Percentiles rank a stretch among this genome's conserved stretches.
phyloP scores from a whole-genome alignment of 129 eudicot species.

The Artemisia tridentata region DNA sequence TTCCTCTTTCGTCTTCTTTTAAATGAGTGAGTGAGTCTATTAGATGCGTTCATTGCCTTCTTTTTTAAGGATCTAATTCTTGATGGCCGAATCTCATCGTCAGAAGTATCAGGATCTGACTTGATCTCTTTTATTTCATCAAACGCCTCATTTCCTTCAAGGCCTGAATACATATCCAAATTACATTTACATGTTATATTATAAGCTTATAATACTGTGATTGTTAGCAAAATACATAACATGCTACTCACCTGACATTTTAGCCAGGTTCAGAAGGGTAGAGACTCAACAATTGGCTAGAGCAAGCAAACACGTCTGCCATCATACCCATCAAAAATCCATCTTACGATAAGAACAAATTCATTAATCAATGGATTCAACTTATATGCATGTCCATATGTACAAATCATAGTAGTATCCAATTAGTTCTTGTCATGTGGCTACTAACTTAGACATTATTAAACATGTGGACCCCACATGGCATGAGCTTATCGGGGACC shows the following conservation, averaged over 20 bases:
- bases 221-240: not conserved
- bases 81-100: slow-evolving; percentile 68
- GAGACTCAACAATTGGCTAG: slow-evolving; percentile 36
- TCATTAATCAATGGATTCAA: no score
- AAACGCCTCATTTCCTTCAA: slow-evolving; percentile 51
- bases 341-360: not conserved
- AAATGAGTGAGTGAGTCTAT: slow-evolving; percentile 65
- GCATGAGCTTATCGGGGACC: not conserved
- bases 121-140: slow-evolving; percentile 61
- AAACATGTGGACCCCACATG: not conserved
- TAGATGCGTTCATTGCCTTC: slow-evolving; percentile 77
- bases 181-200: not conserved
- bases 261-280: slow-evolving; percentile 45
- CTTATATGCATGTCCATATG: no score
- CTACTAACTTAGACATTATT: no score
- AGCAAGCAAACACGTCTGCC: slow-evolving; percentile 17
- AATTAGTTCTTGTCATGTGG: no score
- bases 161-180: slow-evolving; percentile 35
- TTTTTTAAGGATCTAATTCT: slow-evolving; percentile 55
- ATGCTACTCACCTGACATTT: slow-evolving; percentile 68
- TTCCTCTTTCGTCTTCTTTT: slow-evolving; percentile 77
- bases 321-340: not conserved
- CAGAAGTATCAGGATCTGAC: slow-evolving; percentile 71
- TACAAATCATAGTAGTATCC: no score
- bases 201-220: not conserved